Evolutionary conservation across 345 rosid species (phyloP).

Genomic region (Eucalyptus pauciflora): DNA sequence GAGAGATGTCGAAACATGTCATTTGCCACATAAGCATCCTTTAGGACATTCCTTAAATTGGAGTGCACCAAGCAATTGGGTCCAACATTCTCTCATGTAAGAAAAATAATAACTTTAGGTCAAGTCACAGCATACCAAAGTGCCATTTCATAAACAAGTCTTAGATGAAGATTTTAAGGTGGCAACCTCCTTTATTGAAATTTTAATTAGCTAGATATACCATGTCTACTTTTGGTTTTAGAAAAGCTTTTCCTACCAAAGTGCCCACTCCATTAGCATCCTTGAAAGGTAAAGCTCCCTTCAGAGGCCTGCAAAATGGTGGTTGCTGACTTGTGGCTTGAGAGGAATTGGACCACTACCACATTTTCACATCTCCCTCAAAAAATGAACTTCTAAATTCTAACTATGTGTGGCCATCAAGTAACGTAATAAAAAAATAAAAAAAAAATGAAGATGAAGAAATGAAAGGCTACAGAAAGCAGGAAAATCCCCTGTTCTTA

Average conservation of each 20-base stretch:
- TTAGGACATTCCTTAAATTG: background rate
- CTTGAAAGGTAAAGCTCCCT: background rate
- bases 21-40: background rate
- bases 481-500: background rate
- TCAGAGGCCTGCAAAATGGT: background rate
- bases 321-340: background rate
- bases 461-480: background rate
- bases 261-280: background rate
- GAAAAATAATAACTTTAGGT: background rate
- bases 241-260: background rate
- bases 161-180: background rate
- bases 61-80: background rate
- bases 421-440: background rate
- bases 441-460: background rate
- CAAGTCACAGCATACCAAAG: background rate
- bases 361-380: background rate
- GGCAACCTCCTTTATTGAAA: background rate
- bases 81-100: background rate
- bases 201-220: background rate
- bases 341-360: background rate
- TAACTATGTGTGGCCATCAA: background rate
- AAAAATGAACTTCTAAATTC: background rate
- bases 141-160: background rate
- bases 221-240: background rate
- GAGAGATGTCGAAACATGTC: background rate